Evolutionary conservation across 768 basidiomycete species (phyloP).

Genomic region (Rhodotorula kratochvilovae): DNA sequence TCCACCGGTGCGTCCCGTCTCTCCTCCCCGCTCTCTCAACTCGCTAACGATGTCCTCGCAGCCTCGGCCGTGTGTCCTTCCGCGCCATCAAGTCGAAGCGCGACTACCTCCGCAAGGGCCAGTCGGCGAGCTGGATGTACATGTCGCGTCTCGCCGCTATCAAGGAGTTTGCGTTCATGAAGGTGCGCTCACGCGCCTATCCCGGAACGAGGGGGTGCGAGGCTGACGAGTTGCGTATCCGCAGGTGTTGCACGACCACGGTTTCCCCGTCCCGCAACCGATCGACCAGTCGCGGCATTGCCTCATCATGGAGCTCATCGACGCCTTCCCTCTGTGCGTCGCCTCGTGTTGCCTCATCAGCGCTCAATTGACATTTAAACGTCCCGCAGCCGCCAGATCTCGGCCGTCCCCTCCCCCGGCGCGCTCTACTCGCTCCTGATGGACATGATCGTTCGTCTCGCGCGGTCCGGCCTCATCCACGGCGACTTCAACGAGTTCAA

Average conservation of each 20-base stretch:
- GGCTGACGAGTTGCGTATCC: neutral
- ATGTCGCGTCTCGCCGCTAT: slow-evolving; percentile 93
- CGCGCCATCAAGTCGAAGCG: slow-evolving; percentile 92
- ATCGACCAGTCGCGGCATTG: slow-evolving; percentile 93
- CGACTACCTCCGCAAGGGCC: slow-evolving; percentile 91
- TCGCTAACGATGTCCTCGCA: slow-evolving; percentile 46
- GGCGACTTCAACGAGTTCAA: slow-evolving; percentile 99
- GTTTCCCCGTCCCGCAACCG: slow-evolving; percentile 86
- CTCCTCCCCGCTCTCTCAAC: neutral
- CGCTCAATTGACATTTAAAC: no score
- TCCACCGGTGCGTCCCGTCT: slow-evolving; percentile 66
- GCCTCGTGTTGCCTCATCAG: neutral
- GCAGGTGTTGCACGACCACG: slow-evolving; percentile 83
- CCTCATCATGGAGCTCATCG: slow-evolving; percentile 91
- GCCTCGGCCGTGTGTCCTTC: slow-evolving; percentile 95
- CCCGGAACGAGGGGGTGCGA: no score
- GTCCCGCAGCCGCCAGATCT: slow-evolving; percentile 71
- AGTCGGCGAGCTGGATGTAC: slow-evolving; percentile 97
- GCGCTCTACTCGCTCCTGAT: slow-evolving; percentile 85
- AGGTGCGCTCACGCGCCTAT: slow-evolving; percentile 54
- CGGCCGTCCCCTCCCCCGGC: slow-evolving; percentile 75
- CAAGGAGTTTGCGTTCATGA: slow-evolving; percentile 99
- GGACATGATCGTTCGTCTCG: slow-evolving; percentile 93
- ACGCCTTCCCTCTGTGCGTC: slow-evolving; percentile 85
- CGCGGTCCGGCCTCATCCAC: slow-evolving; percentile 90